Conservation (phyloP, 805 yeast species). For the Lipomyces mesembrius region DNA sequence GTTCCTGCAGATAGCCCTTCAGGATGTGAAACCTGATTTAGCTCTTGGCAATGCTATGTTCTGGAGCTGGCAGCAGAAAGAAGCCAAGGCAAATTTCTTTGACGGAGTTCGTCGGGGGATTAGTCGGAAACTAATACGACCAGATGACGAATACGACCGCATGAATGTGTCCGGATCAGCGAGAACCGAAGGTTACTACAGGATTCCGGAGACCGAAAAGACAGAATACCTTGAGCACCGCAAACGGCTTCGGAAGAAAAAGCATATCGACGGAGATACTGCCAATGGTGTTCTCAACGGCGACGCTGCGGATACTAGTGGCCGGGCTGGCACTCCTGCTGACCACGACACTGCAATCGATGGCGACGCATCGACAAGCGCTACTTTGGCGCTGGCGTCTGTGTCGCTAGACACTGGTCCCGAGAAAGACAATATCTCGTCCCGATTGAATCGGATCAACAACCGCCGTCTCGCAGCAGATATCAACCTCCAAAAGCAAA, state of each 20-base stretch:
- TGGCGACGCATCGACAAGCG: not conserved
- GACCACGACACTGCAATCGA: slow-evolving; percentile 22
- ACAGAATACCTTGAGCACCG: slow-evolving; percentile 82
- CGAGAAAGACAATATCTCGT: slow-evolving; percentile 47
- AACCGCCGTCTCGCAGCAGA: slow-evolving; percentile 89
- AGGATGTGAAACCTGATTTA: slow-evolving; percentile 36
- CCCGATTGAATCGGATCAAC: slow-evolving; percentile 83
- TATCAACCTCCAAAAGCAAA: slow-evolving; percentile 76
- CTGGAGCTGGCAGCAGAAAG: slow-evolving; percentile 70
- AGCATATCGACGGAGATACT: slow-evolving; percentile 71
- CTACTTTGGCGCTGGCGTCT: slow-evolving; percentile 7
- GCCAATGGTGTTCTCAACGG: slow-evolving; percentile 52
- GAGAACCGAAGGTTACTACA: slow-evolving; percentile 72
- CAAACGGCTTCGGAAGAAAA: slow-evolving; percentile 46
- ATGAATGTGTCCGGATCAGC: slow-evolving; percentile 63
- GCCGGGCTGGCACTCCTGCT: slow-evolving; percentile 24
- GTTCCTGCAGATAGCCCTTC: slow-evolving; percentile 55
- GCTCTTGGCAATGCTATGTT: slow-evolving; percentile 50
- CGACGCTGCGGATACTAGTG: slow-evolving; percentile 8
- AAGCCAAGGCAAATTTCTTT: slow-evolving; percentile 37
- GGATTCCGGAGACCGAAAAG: slow-evolving; percentile 74
- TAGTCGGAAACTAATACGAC: slow-evolving; percentile 23
- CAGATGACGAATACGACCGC: slow-evolving; percentile 47
- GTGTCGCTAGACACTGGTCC: slow-evolving; percentile 28
- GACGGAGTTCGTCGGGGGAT: slow-evolving; percentile 26